Conservation (phyloP, 75 land plant species). For the Azolla pinnata region DNA sequence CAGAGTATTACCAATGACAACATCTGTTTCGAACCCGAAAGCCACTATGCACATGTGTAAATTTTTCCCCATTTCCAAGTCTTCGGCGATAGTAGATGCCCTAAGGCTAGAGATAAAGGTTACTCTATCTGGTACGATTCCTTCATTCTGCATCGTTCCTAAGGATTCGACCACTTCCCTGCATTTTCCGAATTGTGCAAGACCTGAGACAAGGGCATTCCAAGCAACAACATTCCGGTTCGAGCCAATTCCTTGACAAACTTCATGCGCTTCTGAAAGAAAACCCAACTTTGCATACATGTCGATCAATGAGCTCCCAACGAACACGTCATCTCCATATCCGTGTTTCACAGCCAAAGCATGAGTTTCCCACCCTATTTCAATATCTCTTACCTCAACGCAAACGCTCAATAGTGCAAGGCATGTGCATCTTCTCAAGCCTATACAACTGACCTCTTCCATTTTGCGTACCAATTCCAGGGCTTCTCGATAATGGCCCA, state of each 20-base stretch:
- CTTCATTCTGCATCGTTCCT: slow-evolving; percentile 29
- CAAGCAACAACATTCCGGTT: slow-evolving; percentile 33
- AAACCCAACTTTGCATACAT: slow-evolving; percentile 44
- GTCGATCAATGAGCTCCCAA: slow-evolving; percentile 28
- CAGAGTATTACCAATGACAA: slow-evolving; percentile 2
- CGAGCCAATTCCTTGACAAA: slow-evolving; percentile 21
- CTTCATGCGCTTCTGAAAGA: slow-evolving; percentile 18
- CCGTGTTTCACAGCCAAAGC: slow-evolving; percentile 31
- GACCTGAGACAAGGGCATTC: slow-evolving; percentile 35
- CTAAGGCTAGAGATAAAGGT: slow-evolving; percentile 28
- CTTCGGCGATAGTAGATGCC: slow-evolving; percentile 35
- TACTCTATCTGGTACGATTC: slow-evolving; percentile 32
- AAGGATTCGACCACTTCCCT: slow-evolving; percentile 20
- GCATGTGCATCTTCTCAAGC: slow-evolving; percentile 12
- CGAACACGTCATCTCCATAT: slow-evolving; percentile 9
- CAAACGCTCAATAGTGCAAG: slow-evolving; percentile 39
- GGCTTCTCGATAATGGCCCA: no score
- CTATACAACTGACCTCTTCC: no score
- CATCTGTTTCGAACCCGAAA: slow-evolving; percentile 2
- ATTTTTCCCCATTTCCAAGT: slow-evolving; percentile 25
- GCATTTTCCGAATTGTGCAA: slow-evolving; percentile 27
- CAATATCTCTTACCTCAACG: slow-evolving; percentile 12
- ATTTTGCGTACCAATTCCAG: no score
- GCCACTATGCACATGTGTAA: slow-evolving; percentile 2
- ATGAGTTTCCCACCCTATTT: slow-evolving; percentile 32